Base-by-base conservation (phyloP, 805 yeast genomes). In the Cyberlindnera nakhonratchasimensis region DNA sequence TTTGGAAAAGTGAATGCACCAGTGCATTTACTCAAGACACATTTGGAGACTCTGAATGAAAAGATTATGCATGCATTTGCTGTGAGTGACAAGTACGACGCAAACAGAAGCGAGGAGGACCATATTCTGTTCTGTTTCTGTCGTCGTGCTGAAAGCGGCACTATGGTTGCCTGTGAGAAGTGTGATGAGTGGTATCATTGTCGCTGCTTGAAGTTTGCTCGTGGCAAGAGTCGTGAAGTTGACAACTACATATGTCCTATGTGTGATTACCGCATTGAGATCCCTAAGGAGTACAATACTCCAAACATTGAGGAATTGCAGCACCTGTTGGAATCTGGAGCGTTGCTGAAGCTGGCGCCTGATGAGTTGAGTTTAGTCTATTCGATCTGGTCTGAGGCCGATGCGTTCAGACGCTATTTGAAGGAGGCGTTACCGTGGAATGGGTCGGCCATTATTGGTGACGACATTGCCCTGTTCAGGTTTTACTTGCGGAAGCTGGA, bases 101-200 rank as follows among this genome's bases (percentile, higher is more conserved):
- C 50, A 1, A 21, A 25, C 4, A 32, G 39, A 9, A 22, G 37
- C 1, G 52, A 51, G 3, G 46, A 46, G 6, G 52, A 53, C 11
- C 59, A 54, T 14, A 34, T 40, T 7, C 53, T 59, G 18, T 82
- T 77, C 54, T 83, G 90, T 55, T 63, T 79, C 42, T 83, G 91
- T 58, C 69, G 88, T 34, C 74, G 72, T 36, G 61, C 61, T 19
- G 90, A 82, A 51, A 60, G 71, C 51, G 74, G 85, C 59, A 71
- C 75, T 0, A 82, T 82, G 86, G 75, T 81, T 34, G 83, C 77
- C 45, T 83, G 90, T 62, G 89, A 82, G 48, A 62, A 59, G 14
- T 84, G 91, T 58, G 67, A 72, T 40, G 87, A 82, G 52, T 82
- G 89, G 89, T 83, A 76, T 54, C 90, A 83, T 55, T 71, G 74